Evolutionary conservation across 495 filamentous ascomycete genomes (phyloP).

Genomic region (Penicillium waksmanii): DNA sequence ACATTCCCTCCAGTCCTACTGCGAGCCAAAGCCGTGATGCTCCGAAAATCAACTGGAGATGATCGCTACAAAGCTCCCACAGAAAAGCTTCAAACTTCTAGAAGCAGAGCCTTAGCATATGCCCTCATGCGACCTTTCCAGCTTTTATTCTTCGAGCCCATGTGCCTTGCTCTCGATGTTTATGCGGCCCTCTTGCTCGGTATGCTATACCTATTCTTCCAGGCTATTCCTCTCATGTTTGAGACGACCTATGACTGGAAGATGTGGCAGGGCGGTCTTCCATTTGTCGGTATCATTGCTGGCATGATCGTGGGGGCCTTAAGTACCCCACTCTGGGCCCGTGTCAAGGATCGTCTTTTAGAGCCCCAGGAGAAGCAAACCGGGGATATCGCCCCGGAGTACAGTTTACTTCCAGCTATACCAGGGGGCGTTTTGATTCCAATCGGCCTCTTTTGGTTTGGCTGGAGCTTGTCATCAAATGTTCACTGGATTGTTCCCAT

Average conservation of each 20-base stretch:
- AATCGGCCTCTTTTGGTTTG: conserved; percentile 77
- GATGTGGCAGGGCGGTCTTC: conserved; percentile 61
- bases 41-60: conserved; percentile 61
- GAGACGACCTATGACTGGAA: conserved; percentile 66
- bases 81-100: neutral
- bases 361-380: conserved; percentile 15
- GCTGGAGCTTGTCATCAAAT: conserved; percentile 62
- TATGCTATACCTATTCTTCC: conserved; percentile 79
- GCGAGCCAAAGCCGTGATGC: conserved; percentile 58
- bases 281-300: conserved; percentile 58
- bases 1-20: conserved; percentile 71
- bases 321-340: conserved; percentile 61
- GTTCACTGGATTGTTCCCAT: conserved; percentile 78
- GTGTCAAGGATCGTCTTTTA: conserved; percentile 59
- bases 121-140: conserved; percentile 71
- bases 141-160: conserved; percentile 71
- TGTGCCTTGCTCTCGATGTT: conserved; percentile 68
- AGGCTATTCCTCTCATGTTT: conserved; percentile 76
- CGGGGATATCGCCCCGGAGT: conserved; percentile 59
- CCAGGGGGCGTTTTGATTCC: conserved; percentile 69
- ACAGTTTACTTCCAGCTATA: conserved; percentile 72
- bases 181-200: conserved; percentile 71
- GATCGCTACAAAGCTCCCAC: conserved; percentile 36
- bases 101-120: conserved; percentile 52
- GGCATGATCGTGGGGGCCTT: conserved; percentile 59